phyloP scores from a whole-genome alignment of 768 basidiomycete species.

The Lactifluus rugatus region DNA sequence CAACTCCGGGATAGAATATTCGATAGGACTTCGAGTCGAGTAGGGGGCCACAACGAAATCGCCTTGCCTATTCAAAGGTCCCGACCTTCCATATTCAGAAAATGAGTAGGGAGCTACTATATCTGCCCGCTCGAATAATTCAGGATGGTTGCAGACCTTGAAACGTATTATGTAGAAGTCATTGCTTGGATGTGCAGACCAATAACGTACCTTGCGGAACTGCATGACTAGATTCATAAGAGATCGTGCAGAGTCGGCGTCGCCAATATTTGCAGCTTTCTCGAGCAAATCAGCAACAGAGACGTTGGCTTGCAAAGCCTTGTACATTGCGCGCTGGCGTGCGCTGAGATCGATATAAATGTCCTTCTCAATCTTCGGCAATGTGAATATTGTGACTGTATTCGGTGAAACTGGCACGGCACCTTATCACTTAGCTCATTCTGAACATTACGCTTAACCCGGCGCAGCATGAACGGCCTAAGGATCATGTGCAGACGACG shows the following conservation, averaged over 20 bases:
- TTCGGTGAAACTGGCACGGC: conserved; percentile 12
- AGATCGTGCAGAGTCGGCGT: conserved; percentile 84
- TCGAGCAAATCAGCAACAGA: conserved; percentile 90
- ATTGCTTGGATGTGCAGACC: not conserved
- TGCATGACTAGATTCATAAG: conserved; percentile 99
- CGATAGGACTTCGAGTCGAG: conserved; percentile 81
- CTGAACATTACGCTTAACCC: conserved; percentile 98
- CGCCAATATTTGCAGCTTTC: conserved; percentile 85
- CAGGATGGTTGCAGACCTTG: conserved; percentile 96
- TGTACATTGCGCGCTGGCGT: conserved; percentile 84
- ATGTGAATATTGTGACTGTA: not conserved
- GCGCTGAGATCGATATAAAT: conserved; percentile 91
- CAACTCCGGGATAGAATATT: conserved; percentile 62
- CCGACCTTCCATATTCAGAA: conserved; percentile 68
- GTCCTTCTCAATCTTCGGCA: conserved; percentile 85
- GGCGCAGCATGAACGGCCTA: conserved; percentile 97
- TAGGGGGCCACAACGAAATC: conserved; percentile 76
- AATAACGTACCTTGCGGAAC: conserved; percentile 73
- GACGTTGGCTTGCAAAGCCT: conserved; percentile 82
- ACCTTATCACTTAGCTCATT: conserved; percentile 99
- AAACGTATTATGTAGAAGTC: not conserved
- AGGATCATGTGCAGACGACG: conserved; percentile 96
- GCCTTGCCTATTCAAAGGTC: conserved; percentile 79
- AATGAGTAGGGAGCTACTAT: conserved; percentile 92
- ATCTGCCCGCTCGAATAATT: conserved; percentile 95